Evolutionary conservation across 352 stramenopile species (phyloP), one percentile per base, ranked within the genome.

Genomic region (Phytophthora quininea): DNA sequence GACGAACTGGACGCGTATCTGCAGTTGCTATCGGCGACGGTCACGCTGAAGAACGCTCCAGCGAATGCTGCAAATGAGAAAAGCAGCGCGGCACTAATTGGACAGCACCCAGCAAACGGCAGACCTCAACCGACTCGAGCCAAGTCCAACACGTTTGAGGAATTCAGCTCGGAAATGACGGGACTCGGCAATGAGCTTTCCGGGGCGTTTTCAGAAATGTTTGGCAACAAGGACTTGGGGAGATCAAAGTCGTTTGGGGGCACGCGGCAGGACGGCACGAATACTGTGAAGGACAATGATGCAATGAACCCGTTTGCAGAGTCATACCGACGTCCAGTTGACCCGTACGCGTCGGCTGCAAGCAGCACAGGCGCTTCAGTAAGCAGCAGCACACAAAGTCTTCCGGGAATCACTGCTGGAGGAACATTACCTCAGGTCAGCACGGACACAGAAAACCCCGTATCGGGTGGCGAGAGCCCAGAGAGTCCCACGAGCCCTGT

Each of bases 1-100:
- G 79, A 92, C 37, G 83, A 89, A 27, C 69, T 95, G 35, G 74
- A 81, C 43, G 82, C 77, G 14, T 92, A 91, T 64, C 58, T 95
- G 51, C 76, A 86, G 45, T 80, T 76, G 49, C 81, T 94, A 38
- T 73, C 79, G 7, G 71, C 75, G 43, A 89, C 86, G 15, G 70
- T 94, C 6, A 84, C 89, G 54, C 69, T 94, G 4, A 88, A 81
- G 45, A 86, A 89, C 60, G 57, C 54, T 3, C 68, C 63, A 12
- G 43, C 46, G 57, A 69, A 79, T 33, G 52, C 63, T 15, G 43
- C 46, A 54, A 69, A 79, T 33, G 52, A 50, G 19, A 63, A 58
- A 48, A 33, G 24, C 11, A 38, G 11, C 2, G 9, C 12, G 31
- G 19, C 27, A 30, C 19, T 27, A 14, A 37, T 29, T 38, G 32